Evolutionary conservation across 305 asterid species (phyloP).

Genomic region (Nicotiana rustica): DNA sequence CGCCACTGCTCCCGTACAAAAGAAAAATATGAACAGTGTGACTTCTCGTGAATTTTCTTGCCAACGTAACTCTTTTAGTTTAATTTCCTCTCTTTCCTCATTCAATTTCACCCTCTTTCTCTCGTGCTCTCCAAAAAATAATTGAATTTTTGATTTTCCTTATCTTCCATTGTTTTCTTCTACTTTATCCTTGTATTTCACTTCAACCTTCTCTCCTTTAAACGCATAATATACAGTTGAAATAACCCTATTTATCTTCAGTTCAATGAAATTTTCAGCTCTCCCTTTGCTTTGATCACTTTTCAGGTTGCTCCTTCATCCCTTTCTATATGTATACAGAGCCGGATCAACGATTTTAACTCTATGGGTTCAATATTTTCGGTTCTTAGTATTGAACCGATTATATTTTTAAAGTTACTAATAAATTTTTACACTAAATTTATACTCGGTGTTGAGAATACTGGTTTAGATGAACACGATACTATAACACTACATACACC

Average conservation of each 20-base stretch:
- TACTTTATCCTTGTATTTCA: not conserved
- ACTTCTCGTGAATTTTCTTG: conserved; percentile 25
- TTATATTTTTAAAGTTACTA: too few relatives aligned
- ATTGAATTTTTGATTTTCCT: not conserved
- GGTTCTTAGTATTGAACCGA: too few relatives aligned
- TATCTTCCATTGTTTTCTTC: not conserved
- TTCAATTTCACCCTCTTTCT: conserved; percentile 18
- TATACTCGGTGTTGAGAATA: too few relatives aligned
- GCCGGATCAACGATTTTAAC: too few relatives aligned
- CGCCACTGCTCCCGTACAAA: not conserved
- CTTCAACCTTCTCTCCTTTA: not conserved
- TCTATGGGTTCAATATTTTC: too few relatives aligned
- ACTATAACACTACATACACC: too few relatives aligned
- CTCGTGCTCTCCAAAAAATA: not conserved
- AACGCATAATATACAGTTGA: not conserved
- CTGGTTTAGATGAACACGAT: too few relatives aligned
- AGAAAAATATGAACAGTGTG: not conserved
- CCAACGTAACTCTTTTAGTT: not conserved
- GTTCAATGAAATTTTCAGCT: conserved; percentile 73
- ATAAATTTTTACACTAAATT: too few relatives aligned
- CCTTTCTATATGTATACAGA: not conserved
- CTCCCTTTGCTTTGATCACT: conserved; percentile 51
- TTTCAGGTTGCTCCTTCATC: conserved; percentile 42
- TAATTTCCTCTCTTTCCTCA: conserved; percentile 25
- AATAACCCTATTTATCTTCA: not conserved